Percentiles rank a stretch among this genome's conserved stretches.
Evolutionary conservation across 306 rosid species (phyloP).

Genomic region (Glycyrrhiza uralensis): DNA sequence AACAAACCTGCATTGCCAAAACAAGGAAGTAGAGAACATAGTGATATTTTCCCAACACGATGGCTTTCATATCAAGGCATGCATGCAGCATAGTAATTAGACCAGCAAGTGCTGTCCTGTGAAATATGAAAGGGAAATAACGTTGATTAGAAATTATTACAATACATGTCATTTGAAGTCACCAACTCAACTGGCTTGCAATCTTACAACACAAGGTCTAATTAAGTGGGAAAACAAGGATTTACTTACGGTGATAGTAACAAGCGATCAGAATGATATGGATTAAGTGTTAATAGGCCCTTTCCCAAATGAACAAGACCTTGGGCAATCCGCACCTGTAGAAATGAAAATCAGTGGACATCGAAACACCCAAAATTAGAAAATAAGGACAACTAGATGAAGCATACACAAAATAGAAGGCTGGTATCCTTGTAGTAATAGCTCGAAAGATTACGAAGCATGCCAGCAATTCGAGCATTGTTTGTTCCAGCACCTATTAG

Average conservation of each 20-base stretch:
- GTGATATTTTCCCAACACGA: constrained; percentile 78
- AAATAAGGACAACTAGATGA: constrained; percentile 12
- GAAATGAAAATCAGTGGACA: constrained; percentile 3
- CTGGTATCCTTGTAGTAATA: constrained; percentile 86
- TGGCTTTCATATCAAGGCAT: constrained; percentile 88
- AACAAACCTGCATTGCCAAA: constrained; percentile 89
- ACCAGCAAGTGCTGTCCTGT: constrained; percentile 91
- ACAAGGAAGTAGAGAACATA: constrained; percentile 87
- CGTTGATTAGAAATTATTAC: neutral
- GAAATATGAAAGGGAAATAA: neutral
- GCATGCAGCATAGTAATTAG: constrained; percentile 70
- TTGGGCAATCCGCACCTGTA: constrained; percentile 94
- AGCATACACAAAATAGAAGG: constrained; percentile 85
- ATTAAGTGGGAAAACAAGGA: neutral
- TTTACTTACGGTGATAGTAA: constrained; percentile 74
- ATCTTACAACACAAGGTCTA: neutral
- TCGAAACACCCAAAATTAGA: constrained; percentile 2
- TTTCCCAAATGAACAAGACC: constrained; percentile 97
- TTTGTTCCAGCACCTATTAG: constrained; percentile 94
- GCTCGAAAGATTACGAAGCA: constrained; percentile 92
- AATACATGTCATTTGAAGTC: neutral
- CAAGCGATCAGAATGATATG: constrained; percentile 92
- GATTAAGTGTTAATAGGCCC: constrained; percentile 87
- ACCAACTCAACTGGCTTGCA: neutral
- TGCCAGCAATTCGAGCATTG: constrained; percentile 92